These are phyloP conservation scores for Dacryopinax spathularia DNA, from an alignment of 768 basidiomycete genomes.

Conservation along the genomic window DNA sequence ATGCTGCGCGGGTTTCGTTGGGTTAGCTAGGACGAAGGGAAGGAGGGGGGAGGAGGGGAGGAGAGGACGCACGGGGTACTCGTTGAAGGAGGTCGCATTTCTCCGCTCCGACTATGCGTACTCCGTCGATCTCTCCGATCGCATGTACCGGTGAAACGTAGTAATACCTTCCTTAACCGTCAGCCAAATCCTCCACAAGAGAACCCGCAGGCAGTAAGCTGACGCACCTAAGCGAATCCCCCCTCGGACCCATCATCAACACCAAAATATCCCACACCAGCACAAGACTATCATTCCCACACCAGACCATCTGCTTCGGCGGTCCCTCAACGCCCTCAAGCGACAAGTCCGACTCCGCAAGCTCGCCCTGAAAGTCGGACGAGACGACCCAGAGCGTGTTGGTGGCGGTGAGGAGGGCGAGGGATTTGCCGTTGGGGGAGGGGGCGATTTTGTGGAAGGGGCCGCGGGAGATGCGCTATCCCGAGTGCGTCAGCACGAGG, in stretches of 20 bases:
- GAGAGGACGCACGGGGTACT: constrained; percentile 55
- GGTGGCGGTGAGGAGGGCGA: constrained; percentile 63
- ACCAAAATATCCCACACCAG: constrained; percentile 68
- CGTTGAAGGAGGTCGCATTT: constrained; percentile 83
- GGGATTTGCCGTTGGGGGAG: constrained; percentile 86
- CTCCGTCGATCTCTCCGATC: constrained; percentile 77
- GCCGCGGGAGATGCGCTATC: constrained; percentile 61
- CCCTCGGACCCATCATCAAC: constrained; percentile 82
- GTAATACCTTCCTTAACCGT: constrained; percentile 43
- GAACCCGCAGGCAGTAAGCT: not conserved
- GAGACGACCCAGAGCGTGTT: constrained; percentile 88
- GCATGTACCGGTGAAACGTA: constrained; percentile 64
- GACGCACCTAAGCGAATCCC: constrained; percentile 67
- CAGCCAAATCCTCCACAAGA: not conserved
- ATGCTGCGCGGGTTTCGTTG: too few relatives aligned
- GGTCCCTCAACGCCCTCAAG: constrained; percentile 24
- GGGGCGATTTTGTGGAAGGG: constrained; percentile 79
- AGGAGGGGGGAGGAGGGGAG: not conserved
- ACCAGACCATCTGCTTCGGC: constrained; percentile 71
- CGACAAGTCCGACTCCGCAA: constrained; percentile 64
- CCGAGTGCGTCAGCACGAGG: too few relatives aligned
- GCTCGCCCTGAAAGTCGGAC: constrained; percentile 72
- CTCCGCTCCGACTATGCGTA: constrained; percentile 67
- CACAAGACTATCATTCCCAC: constrained; percentile 86
- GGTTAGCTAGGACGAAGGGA: not conserved